Base-by-base conservation (phyloP, 2,329 filamentous ascomycete species). In the Chaetomiaceae sp. region DNA sequence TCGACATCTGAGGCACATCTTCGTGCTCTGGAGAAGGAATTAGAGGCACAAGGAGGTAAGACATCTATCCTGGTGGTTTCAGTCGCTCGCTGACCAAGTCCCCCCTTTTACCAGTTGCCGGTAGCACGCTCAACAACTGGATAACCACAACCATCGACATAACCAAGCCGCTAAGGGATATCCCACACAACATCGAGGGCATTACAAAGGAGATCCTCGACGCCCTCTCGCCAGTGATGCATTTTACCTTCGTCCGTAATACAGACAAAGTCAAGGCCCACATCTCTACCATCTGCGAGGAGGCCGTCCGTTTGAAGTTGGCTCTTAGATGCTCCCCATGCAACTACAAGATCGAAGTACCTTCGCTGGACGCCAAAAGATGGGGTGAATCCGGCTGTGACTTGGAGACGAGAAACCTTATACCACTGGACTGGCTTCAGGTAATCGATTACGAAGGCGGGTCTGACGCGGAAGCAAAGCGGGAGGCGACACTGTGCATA, bases 261-360 rank as follows among this genome's bases (percentile, higher is more conserved):
- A 20, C 34, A 6, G 23, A 51, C 11, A 48, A 50, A 18, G 50
- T 54, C 14, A 47, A 27, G 9, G 13, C 11, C 2, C 43, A 33
- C 0, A 48, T 60, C n/a, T 21, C 42, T 9, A 16, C 27, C 10
- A 53, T 62, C 2, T 62, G 60, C 32, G 42, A 57, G 25, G n/a
- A 52, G 11, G 60, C 60, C 1, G 37, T 56, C 2, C 37, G 53
- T 8, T 46, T 62, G 9, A 56, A 54, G n/a, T 36, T 62, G 4
- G 48, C 53, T 9, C 50, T 61, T 1, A 34, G 60, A 6, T 48
- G 30, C 8, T 27, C 51, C 1, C 20, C 38, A 1, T 48, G 52
- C 4, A 16, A 36, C 0, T 52, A 56, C 18, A 37, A 29, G n/a
- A 37, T 62, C 16, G 57, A 61, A 16, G 43, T 56, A 0, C 55